Percentiles rank a stretch among this genome's conserved stretches.
These are phyloP conservation scores for Suillus paluster DNA, from an alignment of 768 basidiomycete species.

Conservation along the genomic window DNA sequence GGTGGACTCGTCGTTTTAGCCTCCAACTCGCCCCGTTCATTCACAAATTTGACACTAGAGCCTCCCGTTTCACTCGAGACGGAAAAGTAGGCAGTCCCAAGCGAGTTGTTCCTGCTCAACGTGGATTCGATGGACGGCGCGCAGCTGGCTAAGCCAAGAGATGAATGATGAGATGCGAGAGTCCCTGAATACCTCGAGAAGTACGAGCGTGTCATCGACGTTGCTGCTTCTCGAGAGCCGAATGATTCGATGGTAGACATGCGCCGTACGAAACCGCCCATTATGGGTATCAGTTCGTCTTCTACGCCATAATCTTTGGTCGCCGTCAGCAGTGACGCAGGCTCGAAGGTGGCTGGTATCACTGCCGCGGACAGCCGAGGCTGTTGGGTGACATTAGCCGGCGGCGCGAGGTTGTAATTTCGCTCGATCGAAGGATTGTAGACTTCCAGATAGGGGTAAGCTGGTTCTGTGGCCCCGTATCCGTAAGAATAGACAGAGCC, in stretches of 20 bases:
- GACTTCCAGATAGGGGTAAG: constrained; percentile 37
- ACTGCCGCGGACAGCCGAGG: constrained; percentile 16
- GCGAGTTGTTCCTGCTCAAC: constrained; percentile 14
- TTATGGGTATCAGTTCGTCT: constrained; percentile 52
- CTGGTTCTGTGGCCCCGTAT: constrained; percentile 27
- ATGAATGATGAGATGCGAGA: constrained; percentile 29
- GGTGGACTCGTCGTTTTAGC: constrained; percentile 13
- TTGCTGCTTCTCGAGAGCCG: constrained; percentile 60
- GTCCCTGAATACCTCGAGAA: constrained; percentile 25
- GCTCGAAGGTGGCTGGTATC: constrained; percentile 5
- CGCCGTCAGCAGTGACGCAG: neutral
- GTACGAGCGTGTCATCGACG: constrained; percentile 34
- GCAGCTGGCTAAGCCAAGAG: constrained; percentile 23
- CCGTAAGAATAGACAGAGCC: constrained; percentile 28
- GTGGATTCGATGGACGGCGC: constrained; percentile 8
- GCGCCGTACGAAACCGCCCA: constrained; percentile 67
- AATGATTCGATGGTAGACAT: constrained; percentile 85
- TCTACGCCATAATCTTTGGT: constrained; percentile 20
- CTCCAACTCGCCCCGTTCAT: constrained; percentile 33
- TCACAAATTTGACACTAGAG: constrained; percentile 20
- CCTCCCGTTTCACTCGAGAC: constrained; percentile 26
- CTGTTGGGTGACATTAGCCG: constrained; percentile 13
- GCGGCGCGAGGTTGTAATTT: constrained; percentile 4
- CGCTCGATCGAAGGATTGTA: constrained; percentile 26
- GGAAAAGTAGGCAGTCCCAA: constrained; percentile 31